A percentile compares a stretch with the other conserved stretches of the same genome.
Evolutionary conservation across 306 rosid species (phyloP).

Genomic region (Malus orientalis): DNA sequence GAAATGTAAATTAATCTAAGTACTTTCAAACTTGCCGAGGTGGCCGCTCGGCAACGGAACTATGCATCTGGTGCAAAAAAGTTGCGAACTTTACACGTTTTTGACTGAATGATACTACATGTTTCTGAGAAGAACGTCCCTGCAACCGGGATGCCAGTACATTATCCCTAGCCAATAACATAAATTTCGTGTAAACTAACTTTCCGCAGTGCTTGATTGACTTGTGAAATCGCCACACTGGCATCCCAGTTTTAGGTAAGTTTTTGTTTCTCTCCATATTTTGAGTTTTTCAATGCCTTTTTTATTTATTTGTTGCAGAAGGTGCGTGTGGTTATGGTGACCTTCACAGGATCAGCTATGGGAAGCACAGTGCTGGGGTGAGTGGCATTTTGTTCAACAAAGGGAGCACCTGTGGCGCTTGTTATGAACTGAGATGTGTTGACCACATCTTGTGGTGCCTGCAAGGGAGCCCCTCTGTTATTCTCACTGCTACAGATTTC

Average conservation of each 20-base stretch:
- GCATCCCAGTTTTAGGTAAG: no score
- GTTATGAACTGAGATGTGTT: conserved; percentile 90
- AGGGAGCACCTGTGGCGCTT: conserved; percentile 91
- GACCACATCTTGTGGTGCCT: conserved; percentile 91
- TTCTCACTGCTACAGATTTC: conserved; percentile 90
- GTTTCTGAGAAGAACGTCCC: no score
- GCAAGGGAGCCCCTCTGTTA: conserved; percentile 76
- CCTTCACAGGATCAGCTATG: conserved; percentile 71
- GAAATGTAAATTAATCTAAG: no score
- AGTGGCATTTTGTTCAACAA: conserved; percentile 80
- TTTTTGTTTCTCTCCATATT: background rate
- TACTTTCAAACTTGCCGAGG: no score
- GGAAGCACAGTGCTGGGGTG: conserved; percentile 72
- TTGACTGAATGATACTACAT: background rate
- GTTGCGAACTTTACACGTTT: background rate
- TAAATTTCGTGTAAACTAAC: no score
- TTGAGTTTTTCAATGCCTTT: background rate
- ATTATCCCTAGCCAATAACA: no score
- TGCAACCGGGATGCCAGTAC: no score
- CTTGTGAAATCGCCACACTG: no score
- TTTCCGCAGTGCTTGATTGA: no score
- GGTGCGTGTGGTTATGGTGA: conserved; percentile 99
- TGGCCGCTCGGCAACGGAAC: no score
- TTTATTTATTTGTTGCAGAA: conserved; percentile 44
- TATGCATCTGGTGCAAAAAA: no score